Evolutionary conservation across 345 rosid genomes (phyloP), one percentile per base, ranked within the genome.

Genomic region (Pelargonium nanum): DNA sequence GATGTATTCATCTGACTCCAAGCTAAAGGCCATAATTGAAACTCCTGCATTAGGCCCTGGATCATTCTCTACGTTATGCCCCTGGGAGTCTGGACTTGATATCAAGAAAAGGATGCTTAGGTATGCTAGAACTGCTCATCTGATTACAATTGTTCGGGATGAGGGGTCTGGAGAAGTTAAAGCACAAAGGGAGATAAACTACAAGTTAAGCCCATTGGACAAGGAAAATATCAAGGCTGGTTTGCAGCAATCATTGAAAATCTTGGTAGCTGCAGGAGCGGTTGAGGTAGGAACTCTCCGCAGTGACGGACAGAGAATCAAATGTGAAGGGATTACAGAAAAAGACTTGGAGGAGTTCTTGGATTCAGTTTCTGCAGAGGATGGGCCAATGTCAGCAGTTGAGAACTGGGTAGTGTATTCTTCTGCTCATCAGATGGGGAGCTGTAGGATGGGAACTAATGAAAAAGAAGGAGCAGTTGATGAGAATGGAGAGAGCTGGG

Each of bases 391-490:
- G 2, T 85, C 96, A 0, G 64, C 53, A 67, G 81, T 73, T 1
- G 79, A 78, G 59, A 23, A 70, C 17, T 84, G 94, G 85, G 72
- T 64, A 21, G 1, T 64, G 30, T 81, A 72, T 22, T 25, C 70
- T 21, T 71, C 91, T 0, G 92, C 88, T 4, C 92, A 86, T 67
- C 98, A 83, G 72, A 80, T 91, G 78, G 88, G 92, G 55, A 81
- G 96, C 59, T 86, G 96, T 13, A 77, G 85, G 61, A 86, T 86
- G 88, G 94, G 94, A 7, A 60, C 66, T 0, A 70, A 68, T 0
- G 75, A 70, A 26, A 75, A 68, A 63, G 80, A 73, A n/a, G 88
- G 96, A 17, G 96, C 82, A 0, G 65, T 81, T 8, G 81, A 91
- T 44, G 79, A 68, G 50, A 78, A 83, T 20, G 90, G 95, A 4